These are phyloP conservation scores for Fraxinus sp. DNA, from an alignment of 305 asterid species.

Conservation along the genomic window DNA sequence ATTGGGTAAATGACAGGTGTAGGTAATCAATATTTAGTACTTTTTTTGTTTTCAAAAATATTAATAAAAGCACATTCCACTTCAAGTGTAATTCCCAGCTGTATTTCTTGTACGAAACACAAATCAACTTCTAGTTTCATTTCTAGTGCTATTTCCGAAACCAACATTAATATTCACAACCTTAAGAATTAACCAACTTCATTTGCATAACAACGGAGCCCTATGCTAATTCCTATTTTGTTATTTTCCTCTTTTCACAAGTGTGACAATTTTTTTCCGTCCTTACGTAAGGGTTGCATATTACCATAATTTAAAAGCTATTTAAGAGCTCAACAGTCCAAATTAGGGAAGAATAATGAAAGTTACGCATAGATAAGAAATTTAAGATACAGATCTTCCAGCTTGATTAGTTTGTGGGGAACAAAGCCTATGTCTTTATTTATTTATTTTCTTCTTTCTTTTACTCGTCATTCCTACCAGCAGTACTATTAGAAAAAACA, in stretches of 20 bases:
- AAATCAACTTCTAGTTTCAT: not conserved
- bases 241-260: slow-evolving; percentile 11
- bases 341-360: not conserved
- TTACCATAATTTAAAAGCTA: not conserved
- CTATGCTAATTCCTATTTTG: slow-evolving; percentile 6
- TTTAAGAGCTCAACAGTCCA: not conserved
- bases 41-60: slow-evolving; percentile 7
- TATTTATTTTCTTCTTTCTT: not conserved
- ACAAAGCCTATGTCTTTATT: not conserved
- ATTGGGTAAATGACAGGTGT: slow-evolving; percentile 2
- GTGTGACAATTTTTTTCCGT: not conserved
- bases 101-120: not conserved
- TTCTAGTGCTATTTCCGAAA: not conserved
- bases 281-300: not conserved
- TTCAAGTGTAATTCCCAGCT: slow-evolving; percentile 1
- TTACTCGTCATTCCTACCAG: not conserved
- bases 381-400: not conserved
- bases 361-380: not conserved
- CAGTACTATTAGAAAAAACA: not conserved
- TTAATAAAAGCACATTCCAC: not conserved
- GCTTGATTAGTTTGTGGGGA: not conserved
- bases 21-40: slow-evolving; percentile 2
- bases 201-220: slow-evolving; percentile 17
- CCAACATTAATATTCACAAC: slow-evolving; percentile 1
- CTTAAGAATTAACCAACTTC: slow-evolving; percentile 14